Percentiles rank a stretch among this genome's conserved stretches.
phyloP scores from a whole-genome alignment of 2,329 filamentous ascomycete genomes.

The Sphaerulina populicola region DNA sequence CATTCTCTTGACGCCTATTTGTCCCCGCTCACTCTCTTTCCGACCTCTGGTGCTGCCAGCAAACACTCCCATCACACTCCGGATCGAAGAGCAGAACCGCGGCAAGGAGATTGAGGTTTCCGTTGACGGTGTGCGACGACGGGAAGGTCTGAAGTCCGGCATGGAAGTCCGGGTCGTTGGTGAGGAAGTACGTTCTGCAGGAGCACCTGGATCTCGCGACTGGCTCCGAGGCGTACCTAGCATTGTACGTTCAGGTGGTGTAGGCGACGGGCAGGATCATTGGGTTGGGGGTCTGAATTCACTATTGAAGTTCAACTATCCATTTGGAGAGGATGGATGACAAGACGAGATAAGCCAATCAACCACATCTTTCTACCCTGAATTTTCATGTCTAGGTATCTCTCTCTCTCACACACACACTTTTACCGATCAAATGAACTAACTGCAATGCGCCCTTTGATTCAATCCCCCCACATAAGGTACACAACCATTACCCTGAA shows the following conservation, averaged over 20 bases:
- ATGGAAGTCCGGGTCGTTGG: slow-evolving; percentile 80
- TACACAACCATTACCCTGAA: background rate
- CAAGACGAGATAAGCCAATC: no score
- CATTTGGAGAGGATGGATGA: slow-evolving; percentile 62
- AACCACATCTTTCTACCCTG: no score
- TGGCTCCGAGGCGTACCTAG: slow-evolving; percentile 81
- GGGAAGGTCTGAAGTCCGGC: slow-evolving; percentile 38
- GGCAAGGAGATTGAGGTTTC: slow-evolving; percentile 44
- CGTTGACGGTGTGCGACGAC: slow-evolving; percentile 42
- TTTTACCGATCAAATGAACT: background rate
- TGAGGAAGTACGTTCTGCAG: slow-evolving; percentile 57
- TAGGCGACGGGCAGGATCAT: slow-evolving; percentile 61
- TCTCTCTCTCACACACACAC: no score
- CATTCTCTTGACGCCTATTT: slow-evolving; percentile 86
- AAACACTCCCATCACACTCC: slow-evolving; percentile 73
- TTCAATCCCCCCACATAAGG: background rate
- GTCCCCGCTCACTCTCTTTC: slow-evolving; percentile 84
- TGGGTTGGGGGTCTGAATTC: slow-evolving; percentile 96
- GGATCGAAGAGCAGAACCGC: slow-evolving; percentile 58
- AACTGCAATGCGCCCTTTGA: background rate
- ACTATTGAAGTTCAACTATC: slow-evolving; percentile 92
- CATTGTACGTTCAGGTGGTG: slow-evolving; percentile 59
- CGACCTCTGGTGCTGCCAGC: slow-evolving; percentile 81
- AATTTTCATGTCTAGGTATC: no score
- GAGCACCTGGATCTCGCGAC: slow-evolving; percentile 31